Percentiles rank a stretch among this genome's conserved stretches.
phyloP scores from a whole-genome alignment of 352 stramenopile genomes.

The Phytophthora hybrid region DNA sequence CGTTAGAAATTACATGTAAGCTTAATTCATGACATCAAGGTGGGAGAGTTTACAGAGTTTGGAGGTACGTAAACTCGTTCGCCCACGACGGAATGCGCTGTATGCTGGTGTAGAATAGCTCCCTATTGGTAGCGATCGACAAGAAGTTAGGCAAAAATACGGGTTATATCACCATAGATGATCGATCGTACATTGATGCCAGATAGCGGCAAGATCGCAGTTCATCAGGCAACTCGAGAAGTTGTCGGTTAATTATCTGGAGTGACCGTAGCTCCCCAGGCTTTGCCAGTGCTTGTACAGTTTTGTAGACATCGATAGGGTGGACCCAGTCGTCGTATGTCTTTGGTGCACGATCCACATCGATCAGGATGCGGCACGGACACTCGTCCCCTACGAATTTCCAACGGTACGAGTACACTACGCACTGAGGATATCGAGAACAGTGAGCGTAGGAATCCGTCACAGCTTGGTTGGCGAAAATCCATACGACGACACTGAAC shows the following conservation, averaged over 20 bases:
- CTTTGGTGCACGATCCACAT: slow-evolving; percentile 21
- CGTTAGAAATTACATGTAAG: too few species aligned
- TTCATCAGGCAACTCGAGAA: slow-evolving; percentile 29
- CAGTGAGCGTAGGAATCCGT: slow-evolving; percentile 5
- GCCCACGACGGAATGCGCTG: slow-evolving; percentile 30
- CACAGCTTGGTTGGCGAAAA: slow-evolving; percentile 17
- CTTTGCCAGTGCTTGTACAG: slow-evolving; percentile 25
- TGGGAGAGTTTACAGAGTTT: slow-evolving; percentile 36
- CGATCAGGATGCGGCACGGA: slow-evolving; percentile 37
- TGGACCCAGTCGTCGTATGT: slow-evolving; percentile 34
- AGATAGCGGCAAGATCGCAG: slow-evolving; percentile 27
- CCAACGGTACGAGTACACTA: slow-evolving; percentile 34
- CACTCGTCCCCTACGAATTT: slow-evolving; percentile 2
- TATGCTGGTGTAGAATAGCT: slow-evolving; percentile 37
- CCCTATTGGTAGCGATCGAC: neutral
- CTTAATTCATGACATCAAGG: neutral
- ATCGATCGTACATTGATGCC: slow-evolving; percentile 33
- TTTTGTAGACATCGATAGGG: slow-evolving; percentile 21
- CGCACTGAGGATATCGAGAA: slow-evolving; percentile 25
- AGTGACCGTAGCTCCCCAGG: slow-evolving; percentile 30
- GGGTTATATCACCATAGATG: neutral
- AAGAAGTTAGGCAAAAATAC: neutral
- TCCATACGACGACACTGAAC: slow-evolving; percentile 23
- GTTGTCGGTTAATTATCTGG: slow-evolving; percentile 38
- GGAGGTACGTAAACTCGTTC: slow-evolving; percentile 36